These are phyloP conservation scores for Trichoderma arundinaceum DNA, from an alignment of 2,329 filamentous ascomycete genomes.

Conservation along the genomic window DNA sequence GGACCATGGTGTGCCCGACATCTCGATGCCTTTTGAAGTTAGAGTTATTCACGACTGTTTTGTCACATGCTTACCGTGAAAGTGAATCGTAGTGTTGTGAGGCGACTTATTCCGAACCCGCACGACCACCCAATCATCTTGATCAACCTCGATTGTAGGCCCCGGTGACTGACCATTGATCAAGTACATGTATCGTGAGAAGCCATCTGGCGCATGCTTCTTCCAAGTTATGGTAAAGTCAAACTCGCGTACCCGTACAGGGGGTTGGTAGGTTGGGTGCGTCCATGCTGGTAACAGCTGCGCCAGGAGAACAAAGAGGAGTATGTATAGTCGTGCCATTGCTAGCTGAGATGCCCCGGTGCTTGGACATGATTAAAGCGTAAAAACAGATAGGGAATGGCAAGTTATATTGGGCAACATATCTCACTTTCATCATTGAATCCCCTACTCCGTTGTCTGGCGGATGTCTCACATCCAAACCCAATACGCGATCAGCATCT, in stretches of 20 bases:
- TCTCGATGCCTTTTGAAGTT: constrained; percentile 50
- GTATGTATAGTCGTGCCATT: background rate
- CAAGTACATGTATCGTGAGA: constrained; percentile 52
- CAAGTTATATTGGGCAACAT: background rate
- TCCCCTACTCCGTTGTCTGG: too few relatives aligned
- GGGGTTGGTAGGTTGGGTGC: background rate
- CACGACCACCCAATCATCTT: constrained; percentile 57
- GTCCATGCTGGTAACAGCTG: constrained; percentile 10
- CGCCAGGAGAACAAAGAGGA: constrained; percentile 4
- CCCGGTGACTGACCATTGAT: constrained; percentile 68
- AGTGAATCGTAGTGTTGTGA: constrained; percentile 56
- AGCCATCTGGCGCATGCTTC: constrained; percentile 51
- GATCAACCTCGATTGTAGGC: constrained; percentile 59
- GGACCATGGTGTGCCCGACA: constrained; percentile 61
- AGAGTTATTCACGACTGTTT: background rate
- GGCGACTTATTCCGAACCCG: constrained; percentile 54
- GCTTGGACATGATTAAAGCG: background rate
- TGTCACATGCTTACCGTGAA: constrained; percentile 48
- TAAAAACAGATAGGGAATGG: background rate
- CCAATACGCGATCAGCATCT: background rate
- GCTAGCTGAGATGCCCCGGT: background rate
- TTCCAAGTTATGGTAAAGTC: constrained; percentile 47
- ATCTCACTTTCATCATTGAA: background rate
- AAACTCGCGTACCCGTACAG: constrained; percentile 33
- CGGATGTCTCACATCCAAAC: too few relatives aligned